phyloP scores from a whole-genome alignment of 768 basidiomycete genomes.

The Krasilnikovozyma curviuscula region DNA sequence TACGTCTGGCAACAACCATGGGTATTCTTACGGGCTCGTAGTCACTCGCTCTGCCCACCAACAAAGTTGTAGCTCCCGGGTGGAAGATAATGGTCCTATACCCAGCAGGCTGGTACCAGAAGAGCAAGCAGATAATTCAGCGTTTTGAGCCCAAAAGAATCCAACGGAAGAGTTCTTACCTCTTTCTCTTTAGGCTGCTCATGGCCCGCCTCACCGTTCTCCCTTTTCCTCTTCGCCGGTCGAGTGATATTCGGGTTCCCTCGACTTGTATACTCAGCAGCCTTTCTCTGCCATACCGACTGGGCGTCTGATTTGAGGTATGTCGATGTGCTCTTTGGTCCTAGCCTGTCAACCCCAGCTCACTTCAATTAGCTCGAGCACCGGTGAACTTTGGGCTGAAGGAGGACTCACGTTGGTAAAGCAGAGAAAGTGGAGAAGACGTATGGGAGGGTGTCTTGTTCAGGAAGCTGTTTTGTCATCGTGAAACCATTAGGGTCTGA shows the following conservation, averaged over 20 bases:
- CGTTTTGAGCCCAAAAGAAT: not conserved
- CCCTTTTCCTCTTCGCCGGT: conserved; percentile 16
- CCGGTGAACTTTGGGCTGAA: too few species aligned
- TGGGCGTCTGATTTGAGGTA: conserved; percentile 63
- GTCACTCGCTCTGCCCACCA: conserved; percentile 27
- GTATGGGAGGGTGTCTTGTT: too few species aligned
- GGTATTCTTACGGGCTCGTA: conserved; percentile 14
- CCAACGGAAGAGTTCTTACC: conserved; percentile 15
- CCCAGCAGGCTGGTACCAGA: too few species aligned
- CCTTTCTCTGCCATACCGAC: conserved; percentile 40
- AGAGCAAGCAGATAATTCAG: not conserved
- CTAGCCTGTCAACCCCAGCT: too few species aligned
- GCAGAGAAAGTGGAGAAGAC: too few species aligned
- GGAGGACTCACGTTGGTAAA: too few species aligned
- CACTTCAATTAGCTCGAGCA: too few species aligned
- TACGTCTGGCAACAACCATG: conserved; percentile 14
- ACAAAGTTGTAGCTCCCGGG: conserved; percentile 27
- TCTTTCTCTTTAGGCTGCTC: conserved; percentile 7
- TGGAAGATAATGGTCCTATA: conserved; percentile 25
- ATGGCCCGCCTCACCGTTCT: conserved; percentile 4
- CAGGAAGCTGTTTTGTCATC: too few species aligned
- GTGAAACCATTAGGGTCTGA: too few species aligned
- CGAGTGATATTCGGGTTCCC: conserved; percentile 29
- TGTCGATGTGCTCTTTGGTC: too few species aligned
- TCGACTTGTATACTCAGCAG: conserved; percentile 31